Conservation (phyloP, 1,139 yeast genomes). For the Taphrina pruni region DNA sequence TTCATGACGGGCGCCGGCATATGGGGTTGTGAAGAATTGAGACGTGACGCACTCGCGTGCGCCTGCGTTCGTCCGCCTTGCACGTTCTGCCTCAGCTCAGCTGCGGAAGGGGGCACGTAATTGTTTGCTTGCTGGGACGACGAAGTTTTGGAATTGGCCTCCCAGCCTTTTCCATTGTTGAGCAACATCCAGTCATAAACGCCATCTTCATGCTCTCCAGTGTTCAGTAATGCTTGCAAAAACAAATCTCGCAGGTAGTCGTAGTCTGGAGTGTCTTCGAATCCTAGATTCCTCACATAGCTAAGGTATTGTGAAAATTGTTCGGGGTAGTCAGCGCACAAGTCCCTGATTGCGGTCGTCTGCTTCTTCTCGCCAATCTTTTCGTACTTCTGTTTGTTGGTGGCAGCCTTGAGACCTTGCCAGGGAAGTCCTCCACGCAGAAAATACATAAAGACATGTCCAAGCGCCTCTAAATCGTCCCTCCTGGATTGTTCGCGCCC, state of each 20-base stretch:
- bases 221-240: slow-evolving; percentile 71
- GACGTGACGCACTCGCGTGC: slow-evolving; percentile 24
- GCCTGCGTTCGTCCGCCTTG: slow-evolving; percentile 40
- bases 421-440: slow-evolving; percentile 96
- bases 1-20: slow-evolving; percentile 30
- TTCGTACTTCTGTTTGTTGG: slow-evolving; percentile 95
- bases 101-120: slow-evolving; percentile 36
- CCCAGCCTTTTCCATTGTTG: slow-evolving; percentile 94
- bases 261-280: slow-evolving; percentile 95
- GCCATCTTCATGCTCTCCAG: slow-evolving; percentile 79
- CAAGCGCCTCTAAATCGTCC: slow-evolving; percentile 94
- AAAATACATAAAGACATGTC: slow-evolving; percentile 92
- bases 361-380: slow-evolving; percentile 95
- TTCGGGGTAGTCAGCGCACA: slow-evolving; percentile 81
- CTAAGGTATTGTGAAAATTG: slow-evolving; percentile 87
- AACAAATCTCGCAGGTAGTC: slow-evolving; percentile 79
- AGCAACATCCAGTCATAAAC: slow-evolving; percentile 94
- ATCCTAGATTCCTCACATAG: slow-evolving; percentile 79
- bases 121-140: slow-evolving; percentile 22
- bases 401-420: slow-evolving; percentile 98
- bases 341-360: slow-evolving; percentile 75
- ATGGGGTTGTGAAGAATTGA: slow-evolving; percentile 12
- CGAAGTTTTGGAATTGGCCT: slow-evolving; percentile 60
- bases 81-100: slow-evolving; percentile 39
- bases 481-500: slow-evolving; percentile 96